These are phyloP conservation scores for Fusarium luffae DNA, from an alignment of 2,329 filamentous ascomycete species.

Conservation along the genomic window DNA sequence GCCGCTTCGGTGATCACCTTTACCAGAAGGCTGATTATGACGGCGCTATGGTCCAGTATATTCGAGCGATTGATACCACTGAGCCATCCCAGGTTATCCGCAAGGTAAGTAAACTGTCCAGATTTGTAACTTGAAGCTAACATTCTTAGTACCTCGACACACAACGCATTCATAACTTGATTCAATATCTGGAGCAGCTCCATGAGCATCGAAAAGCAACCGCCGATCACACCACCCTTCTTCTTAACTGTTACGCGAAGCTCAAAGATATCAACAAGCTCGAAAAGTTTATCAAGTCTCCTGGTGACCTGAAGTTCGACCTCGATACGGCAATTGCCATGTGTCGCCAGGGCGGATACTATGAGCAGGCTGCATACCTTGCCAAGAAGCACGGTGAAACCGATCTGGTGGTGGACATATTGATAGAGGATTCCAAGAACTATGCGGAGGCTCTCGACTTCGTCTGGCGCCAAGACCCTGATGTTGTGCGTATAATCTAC, in stretches of 20 bases:
- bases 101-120: conserved; percentile 65
- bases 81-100: conserved; percentile 96
- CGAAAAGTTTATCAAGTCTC: conserved; percentile 95
- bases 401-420: conserved; percentile 91
- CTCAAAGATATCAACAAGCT: conserved; percentile 96
- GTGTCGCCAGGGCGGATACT: conserved; percentile 97
- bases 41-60: conserved; percentile 98
- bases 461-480: conserved; percentile 87
- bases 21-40: conserved; percentile 97
- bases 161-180: conserved; percentile 96
- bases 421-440: conserved; percentile 94
- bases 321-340: conserved; percentile 96
- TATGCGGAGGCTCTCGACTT: conserved; percentile 91
- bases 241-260: conserved; percentile 98
- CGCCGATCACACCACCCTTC: conserved; percentile 91
- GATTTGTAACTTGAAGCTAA: conserved; percentile 41
- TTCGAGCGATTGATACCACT: conserved; percentile 94
- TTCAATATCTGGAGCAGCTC: conserved; percentile 95
- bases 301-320: conserved; percentile 94
- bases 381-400: conserved; percentile 95
- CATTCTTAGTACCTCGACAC: conserved; percentile 84
- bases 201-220: conserved; percentile 95
- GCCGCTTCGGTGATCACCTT: conserved; percentile 91
- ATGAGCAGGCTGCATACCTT: conserved; percentile 94
- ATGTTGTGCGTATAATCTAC: conserved; percentile 66